These are phyloP conservation scores for Crucibulum parvulum DNA, from an alignment of 1,284 basidiomycete genomes.

Conservation along the genomic window DNA sequence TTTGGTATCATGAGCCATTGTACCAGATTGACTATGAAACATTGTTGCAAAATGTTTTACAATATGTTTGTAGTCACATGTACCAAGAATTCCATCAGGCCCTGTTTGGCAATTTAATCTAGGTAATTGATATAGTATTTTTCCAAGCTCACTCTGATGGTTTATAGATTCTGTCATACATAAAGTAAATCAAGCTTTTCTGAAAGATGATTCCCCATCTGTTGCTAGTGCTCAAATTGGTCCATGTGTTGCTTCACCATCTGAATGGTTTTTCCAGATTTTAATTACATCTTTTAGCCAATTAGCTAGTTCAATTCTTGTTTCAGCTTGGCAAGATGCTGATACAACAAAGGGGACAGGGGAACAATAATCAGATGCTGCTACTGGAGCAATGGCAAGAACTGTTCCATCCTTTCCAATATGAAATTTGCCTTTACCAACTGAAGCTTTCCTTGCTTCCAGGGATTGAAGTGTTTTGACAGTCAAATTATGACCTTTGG, in stretches of 20 bases:
- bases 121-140: slow-evolving; percentile 12
- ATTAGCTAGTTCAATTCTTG: slow-evolving; percentile 11
- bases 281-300: slow-evolving; percentile 21
- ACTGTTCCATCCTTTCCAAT: slow-evolving; percentile 32
- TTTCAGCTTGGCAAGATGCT: slow-evolving; percentile 30
- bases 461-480: slow-evolving; percentile 9
- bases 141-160: slow-evolving; percentile 7
- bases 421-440: slow-evolving; percentile 7
- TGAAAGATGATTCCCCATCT: slow-evolving; percentile 33
- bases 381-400: slow-evolving; percentile 26
- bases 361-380: slow-evolving; percentile 20
- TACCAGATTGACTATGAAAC: slow-evolving; percentile 15
- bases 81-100: slow-evolving; percentile 12
- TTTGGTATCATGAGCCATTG: slow-evolving; percentile 16
- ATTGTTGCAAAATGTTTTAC: slow-evolving; percentile 33
- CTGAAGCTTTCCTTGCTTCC: background rate
- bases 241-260: slow-evolving; percentile 23
- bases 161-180: slow-evolving; percentile 16
- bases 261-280: slow-evolving; percentile 5
- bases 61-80: slow-evolving; percentile 37
- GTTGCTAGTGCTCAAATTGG: slow-evolving; percentile 25
- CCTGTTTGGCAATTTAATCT: slow-evolving; percentile 28
- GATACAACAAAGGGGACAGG: slow-evolving; percentile 24
- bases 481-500: slow-evolving; percentile 8
- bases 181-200: slow-evolving; percentile 18